A percentile compares a stretch with the other conserved stretches of the same genome.
Evolutionary conservation across 805 yeast genomes (phyloP).

Genomic region (Yamadazyma insecticola): DNA sequence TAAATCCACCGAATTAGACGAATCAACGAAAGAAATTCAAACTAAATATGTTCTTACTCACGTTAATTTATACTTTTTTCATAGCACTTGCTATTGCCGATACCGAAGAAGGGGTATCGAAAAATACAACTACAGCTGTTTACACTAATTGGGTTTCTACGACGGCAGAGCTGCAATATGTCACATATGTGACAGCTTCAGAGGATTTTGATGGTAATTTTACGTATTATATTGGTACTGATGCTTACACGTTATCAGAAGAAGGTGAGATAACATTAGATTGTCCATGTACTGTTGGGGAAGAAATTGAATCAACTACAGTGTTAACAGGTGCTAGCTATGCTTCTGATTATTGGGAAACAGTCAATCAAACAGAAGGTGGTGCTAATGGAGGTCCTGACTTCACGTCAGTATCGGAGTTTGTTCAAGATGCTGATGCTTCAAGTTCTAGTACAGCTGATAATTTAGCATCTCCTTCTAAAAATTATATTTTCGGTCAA

Average conservation of each 20-base stretch:
- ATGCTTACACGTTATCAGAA: constrained; percentile 1
- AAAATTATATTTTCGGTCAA: too few species aligned
- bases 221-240: neutral
- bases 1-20: too few species aligned
- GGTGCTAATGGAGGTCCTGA: neutral
- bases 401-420: neutral
- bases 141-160: constrained; percentile 3
- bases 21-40: too few species aligned
- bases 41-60: neutral
- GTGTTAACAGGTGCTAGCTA: constrained; percentile 4
- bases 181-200: too few species aligned
- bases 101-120: constrained; percentile 4
- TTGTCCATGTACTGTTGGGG: constrained; percentile 7
- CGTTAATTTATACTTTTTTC: neutral
- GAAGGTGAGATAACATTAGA: neutral
- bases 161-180: too few species aligned
- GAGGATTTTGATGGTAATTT: neutral
- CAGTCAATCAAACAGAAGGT: constrained; percentile 1
- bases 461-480: too few species aligned
- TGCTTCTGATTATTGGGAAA: constrained; percentile 5
- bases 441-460: too few species aligned
- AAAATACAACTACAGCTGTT: constrained; percentile 1
- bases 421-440: neutral
- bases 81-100: neutral
- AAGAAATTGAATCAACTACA: constrained; percentile 1